phyloP scores from a whole-genome alignment of 1,284 basidiomycete genomes.

The Trichosporon asahii region DNA sequence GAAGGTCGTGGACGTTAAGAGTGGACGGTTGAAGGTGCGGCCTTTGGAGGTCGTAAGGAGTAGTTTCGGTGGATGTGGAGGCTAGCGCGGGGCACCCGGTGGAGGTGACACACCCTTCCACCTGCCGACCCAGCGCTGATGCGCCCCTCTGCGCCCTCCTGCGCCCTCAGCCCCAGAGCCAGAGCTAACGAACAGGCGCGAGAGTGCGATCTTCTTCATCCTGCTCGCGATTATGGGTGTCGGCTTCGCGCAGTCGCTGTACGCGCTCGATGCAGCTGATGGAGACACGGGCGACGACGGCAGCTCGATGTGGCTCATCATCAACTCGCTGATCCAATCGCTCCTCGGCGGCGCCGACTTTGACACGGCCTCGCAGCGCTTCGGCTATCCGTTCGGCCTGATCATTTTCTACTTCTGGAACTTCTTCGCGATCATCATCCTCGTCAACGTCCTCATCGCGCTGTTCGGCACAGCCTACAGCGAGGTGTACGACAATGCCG shows the following conservation, averaged over 20 bases:
- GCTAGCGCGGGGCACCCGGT: no score
- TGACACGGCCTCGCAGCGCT: slow-evolving; percentile 57
- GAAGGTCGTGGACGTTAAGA: no score
- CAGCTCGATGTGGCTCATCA: slow-evolving; percentile 60
- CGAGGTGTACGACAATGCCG: slow-evolving; percentile 60
- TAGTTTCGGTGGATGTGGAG: no score
- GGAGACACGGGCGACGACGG: slow-evolving; percentile 70
- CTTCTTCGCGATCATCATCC: slow-evolving; percentile 75
- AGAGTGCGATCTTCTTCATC: slow-evolving; percentile 87
- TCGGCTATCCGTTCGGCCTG: slow-evolving; percentile 62
- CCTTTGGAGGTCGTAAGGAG: no score
- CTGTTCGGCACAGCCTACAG: slow-evolving; percentile 86
- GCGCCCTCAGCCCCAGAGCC: no score
- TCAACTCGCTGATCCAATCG: slow-evolving; percentile 75
- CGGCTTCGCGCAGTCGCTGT: slow-evolving; percentile 72
- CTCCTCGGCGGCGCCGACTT: slow-evolving; percentile 79
- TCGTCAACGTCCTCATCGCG: slow-evolving; percentile 92
- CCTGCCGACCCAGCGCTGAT: no score
- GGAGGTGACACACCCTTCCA: no score
- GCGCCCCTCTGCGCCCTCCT: no score
- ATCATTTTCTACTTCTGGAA: slow-evolving; percentile 87
- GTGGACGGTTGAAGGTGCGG: no score
- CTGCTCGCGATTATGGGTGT: slow-evolving; percentile 74
- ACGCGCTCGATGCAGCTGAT: slow-evolving; percentile 86
- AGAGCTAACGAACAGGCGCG: slow-evolving; percentile 53